Conservation (phyloP, 371 early-diverging fungal genomes). For the Umbelopsis sp. region DNA sequence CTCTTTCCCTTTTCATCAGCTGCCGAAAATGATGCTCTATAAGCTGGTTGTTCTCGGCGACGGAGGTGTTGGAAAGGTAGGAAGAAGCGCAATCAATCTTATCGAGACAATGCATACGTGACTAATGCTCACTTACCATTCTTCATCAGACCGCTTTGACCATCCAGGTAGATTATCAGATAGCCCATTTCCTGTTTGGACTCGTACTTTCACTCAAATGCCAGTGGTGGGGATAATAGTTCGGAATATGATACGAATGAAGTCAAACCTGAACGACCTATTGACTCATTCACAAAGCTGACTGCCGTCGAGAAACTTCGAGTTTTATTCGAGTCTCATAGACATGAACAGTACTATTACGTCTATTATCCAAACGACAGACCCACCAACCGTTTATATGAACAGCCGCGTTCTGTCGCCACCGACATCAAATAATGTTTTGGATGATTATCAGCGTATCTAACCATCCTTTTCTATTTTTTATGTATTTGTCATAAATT, state of each 20-base stretch:
- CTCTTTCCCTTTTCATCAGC: conserved; percentile 13
- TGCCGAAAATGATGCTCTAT: conserved; percentile 20
- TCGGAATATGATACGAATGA: too few relatives aligned
- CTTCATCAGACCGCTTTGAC: conserved; percentile 65
- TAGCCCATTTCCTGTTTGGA: background rate
- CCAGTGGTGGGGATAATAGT: too few relatives aligned
- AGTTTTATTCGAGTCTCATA: too few relatives aligned
- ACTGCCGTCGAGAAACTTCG: too few relatives aligned
- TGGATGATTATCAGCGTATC: conserved; percentile 24
- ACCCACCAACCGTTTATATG: too few relatives aligned
- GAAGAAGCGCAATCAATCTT: background rate
- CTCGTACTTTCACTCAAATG: background rate
- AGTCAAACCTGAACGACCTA: too few relatives aligned
- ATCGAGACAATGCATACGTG: background rate
- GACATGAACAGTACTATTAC: too few relatives aligned
- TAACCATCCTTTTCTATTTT: conserved; percentile 86
- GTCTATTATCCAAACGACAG: too few relatives aligned
- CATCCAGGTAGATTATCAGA: conserved; percentile 50
- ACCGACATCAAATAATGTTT: conserved; percentile 22
- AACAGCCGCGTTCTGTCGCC: too few relatives aligned
- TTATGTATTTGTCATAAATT: conserved; percentile 66
- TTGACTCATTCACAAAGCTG: too few relatives aligned
- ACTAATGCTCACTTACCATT: conserved; percentile 1
- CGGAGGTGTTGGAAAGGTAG: conserved; percentile 20
- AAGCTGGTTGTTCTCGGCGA: conserved; percentile 24